Conservation (phyloP, 2,329 filamentous ascomycete species). For the Verticillium longisporum region DNA sequence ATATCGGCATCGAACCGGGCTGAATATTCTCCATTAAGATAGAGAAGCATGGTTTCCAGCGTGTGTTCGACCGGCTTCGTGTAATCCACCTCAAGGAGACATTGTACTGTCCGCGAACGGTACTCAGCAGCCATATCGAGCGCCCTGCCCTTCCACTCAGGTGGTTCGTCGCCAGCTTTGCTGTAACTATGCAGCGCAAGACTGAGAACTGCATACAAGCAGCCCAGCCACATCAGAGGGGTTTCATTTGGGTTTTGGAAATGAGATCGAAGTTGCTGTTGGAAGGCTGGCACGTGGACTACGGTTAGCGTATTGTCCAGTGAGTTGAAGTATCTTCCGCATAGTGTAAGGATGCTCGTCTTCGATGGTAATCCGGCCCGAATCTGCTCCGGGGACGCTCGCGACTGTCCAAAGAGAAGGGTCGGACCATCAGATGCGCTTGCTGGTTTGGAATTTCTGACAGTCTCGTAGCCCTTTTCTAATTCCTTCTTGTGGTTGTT, state of each 20-base stretch:
- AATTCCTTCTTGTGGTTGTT: constrained; percentile 79
- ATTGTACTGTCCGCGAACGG: constrained; percentile 68
- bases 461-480: constrained; percentile 71
- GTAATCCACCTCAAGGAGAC: constrained; percentile 68
- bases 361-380: constrained; percentile 74
- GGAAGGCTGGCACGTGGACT: constrained; percentile 79
- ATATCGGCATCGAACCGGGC: constrained; percentile 68
- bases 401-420: constrained; percentile 69
- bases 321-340: constrained; percentile 87
- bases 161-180: constrained; percentile 71
- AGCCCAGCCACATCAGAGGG: constrained; percentile 69
- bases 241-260: constrained; percentile 70
- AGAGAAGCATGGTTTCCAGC: constrained; percentile 71
- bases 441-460: constrained; percentile 60
- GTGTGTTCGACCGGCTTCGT: constrained; percentile 68
- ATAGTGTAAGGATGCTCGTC: constrained; percentile 74
- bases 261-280: constrained; percentile 58
- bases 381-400: constrained; percentile 68
- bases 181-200: constrained; percentile 74
- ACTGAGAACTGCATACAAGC: constrained; percentile 70
- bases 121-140: constrained; percentile 58
- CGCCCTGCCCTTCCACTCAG: constrained; percentile 65
- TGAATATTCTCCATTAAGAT: constrained; percentile 69
- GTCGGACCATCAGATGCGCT: constrained; percentile 60
- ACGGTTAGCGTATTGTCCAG: constrained; percentile 65